These are phyloP conservation scores for Pseudoscleropodium purum DNA, from an alignment of 225 moss, liverwort and hornwort genomes.

Conservation along the genomic window DNA sequence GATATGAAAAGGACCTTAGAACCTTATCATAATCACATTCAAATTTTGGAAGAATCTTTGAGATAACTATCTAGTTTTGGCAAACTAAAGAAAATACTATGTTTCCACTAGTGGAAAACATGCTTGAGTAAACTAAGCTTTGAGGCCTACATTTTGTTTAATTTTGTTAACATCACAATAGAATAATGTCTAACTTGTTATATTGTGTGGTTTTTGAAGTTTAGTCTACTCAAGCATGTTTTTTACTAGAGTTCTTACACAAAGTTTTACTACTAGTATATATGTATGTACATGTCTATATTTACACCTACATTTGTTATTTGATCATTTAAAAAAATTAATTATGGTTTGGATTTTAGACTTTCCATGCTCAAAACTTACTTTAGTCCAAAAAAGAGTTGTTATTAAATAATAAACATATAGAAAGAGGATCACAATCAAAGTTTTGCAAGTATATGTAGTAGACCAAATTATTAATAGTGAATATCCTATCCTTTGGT, in stretches of 20 bases:
- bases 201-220: not conserved
- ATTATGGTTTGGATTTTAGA: not conserved
- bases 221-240: not conserved
- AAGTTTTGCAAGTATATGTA: accelerated
- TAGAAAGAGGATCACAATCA: not conserved
- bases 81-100: not conserved
- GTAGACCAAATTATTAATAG: not conserved
- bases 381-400: not conserved
- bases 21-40: not conserved
- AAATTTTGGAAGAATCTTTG: not conserved
- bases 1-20: no score
- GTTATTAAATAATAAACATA: not conserved
- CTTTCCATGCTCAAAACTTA: not conserved
- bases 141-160: not conserved
- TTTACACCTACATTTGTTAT: not conserved
- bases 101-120: not conserved
- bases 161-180: not conserved
- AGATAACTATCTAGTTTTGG: not conserved
- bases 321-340: not conserved
- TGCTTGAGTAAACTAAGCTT: not conserved
- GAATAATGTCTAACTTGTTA: not conserved
- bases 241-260: no score
- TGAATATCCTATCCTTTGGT: accelerated
- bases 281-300: not conserved
- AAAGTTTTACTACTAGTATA: not conserved